Evolutionary conservation across 169 alveolate species (phyloP).

Genomic region (Babesia sp.): DNA sequence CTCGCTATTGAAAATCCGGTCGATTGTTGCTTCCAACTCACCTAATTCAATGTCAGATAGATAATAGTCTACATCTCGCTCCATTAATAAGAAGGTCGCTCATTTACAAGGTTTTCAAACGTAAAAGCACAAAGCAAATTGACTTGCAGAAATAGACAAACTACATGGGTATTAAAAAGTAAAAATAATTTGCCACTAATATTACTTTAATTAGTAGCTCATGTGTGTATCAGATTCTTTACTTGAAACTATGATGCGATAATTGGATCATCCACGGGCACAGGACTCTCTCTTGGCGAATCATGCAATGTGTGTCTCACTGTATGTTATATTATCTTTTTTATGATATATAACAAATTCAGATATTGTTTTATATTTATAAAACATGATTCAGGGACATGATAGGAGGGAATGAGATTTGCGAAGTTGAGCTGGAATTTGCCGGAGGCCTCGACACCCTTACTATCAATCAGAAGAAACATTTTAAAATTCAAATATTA

Average conservation of each 20-base stretch:
- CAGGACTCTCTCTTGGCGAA: too few species aligned
- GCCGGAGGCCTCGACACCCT: slow-evolving; percentile 59
- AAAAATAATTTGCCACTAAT: too few species aligned
- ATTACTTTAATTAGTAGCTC: too few species aligned
- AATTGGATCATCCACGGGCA: too few species aligned
- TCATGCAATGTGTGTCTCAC: neutral
- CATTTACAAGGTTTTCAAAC: neutral
- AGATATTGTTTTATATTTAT: neutral
- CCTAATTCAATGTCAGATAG: slow-evolving; percentile 42
- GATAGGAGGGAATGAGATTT: neutral
- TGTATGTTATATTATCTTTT: neutral
- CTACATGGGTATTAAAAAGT: neutral
- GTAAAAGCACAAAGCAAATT: neutral
- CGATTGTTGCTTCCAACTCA: slow-evolving; percentile 39
- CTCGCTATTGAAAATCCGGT: slow-evolving; percentile 48
- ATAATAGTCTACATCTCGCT: slow-evolving; percentile 54
- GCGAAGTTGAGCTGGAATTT: slow-evolving; percentile 46
- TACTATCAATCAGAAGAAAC: slow-evolving; percentile 44
- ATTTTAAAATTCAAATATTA: slow-evolving; percentile 3
- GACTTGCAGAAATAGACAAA: neutral
- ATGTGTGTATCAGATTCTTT: too few species aligned
- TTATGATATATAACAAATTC: neutral
- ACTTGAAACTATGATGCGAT: too few species aligned
- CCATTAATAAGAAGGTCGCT: slow-evolving; percentile 15
- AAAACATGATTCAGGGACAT: neutral